Evolutionary conservation across 1,284 basidiomycete species (phyloP).

Genomic region (Cryptococcus sp.): DNA sequence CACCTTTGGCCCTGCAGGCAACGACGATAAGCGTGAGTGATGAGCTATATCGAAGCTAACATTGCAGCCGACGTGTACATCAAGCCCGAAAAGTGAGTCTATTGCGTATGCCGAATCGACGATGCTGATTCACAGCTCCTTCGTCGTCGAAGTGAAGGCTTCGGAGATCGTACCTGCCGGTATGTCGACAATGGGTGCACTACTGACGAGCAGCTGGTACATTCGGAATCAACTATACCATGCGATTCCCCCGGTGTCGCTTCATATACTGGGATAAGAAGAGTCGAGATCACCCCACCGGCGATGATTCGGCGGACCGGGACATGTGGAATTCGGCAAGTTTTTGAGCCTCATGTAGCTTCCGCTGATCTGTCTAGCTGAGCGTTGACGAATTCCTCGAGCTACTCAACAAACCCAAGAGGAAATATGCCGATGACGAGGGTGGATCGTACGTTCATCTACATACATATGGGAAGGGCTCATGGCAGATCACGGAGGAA

Average conservation of each 20-base stretch:
- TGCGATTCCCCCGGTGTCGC: conserved; percentile 83
- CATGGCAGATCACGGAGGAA: conserved; percentile 9
- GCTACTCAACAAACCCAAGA: conserved; percentile 31
- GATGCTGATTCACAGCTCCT: conserved; percentile 28
- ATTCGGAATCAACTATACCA: conserved; percentile 37
- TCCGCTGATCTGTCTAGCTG: conserved; percentile 17
- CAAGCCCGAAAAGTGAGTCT: conserved; percentile 41
- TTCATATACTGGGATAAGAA: conserved; percentile 55
- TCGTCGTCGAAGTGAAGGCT: conserved; percentile 79
- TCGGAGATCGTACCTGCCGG: conserved; percentile 75
- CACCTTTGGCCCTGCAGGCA: conserved; percentile 28
- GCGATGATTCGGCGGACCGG: conserved; percentile 33
- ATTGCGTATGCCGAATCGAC: background rate
- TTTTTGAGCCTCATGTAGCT: background rate
- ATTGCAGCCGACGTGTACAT: conserved; percentile 47
- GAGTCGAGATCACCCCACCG: conserved; percentile 28
- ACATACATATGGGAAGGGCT: background rate
- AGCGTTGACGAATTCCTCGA: conserved; percentile 36
- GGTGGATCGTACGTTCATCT: conserved; percentile 27
- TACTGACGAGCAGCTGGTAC: conserved; percentile 52
- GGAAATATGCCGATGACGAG: conserved; percentile 38
- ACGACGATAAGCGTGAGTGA: conserved; percentile 46
- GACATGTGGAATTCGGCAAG: conserved; percentile 45
- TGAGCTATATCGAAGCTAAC: conserved; percentile 1
- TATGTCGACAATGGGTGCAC: conserved; percentile 31